phyloP scores from a whole-genome alignment of 148 eudicot species.

The Rhododendron mucronatum region DNA sequence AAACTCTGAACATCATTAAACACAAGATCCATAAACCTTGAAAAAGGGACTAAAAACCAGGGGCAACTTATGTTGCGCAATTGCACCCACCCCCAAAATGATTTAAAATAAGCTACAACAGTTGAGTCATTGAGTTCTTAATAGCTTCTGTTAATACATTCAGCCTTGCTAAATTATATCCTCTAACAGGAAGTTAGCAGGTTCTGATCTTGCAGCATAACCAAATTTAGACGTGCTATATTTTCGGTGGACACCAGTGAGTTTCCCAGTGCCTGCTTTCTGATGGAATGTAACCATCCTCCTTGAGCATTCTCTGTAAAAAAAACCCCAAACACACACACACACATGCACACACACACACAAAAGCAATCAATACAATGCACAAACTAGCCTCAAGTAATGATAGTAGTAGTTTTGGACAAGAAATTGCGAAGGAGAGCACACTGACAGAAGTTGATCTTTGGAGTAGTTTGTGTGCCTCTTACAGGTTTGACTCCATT shows the following conservation, averaged over 20 bases:
- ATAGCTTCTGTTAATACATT: background rate
- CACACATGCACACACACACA: background rate
- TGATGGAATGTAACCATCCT: conserved; percentile 75
- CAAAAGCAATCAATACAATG: background rate
- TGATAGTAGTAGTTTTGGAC: background rate
- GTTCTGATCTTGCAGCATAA: conserved; percentile 50
- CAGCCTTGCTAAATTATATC: conserved; percentile 14
- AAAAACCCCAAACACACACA: background rate
- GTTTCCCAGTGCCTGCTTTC: conserved; percentile 64
- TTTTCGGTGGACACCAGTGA: conserved; percentile 69
- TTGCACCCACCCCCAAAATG: background rate
- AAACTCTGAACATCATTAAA: background rate
- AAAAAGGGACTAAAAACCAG: background rate
- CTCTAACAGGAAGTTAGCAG: conserved; percentile 65
- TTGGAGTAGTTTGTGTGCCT: conserved; percentile 55
- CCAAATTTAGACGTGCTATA: conserved; percentile 72
- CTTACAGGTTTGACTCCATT: conserved; percentile 68
- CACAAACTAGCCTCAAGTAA: background rate
- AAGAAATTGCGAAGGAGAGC: background rate
- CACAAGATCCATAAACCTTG: background rate
- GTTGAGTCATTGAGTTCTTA: background rate
- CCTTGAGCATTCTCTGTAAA: conserved; percentile 68
- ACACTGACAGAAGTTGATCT: conserved; percentile 58
- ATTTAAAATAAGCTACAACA: background rate
- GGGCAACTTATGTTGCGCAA: conserved; percentile 48